Percentiles rank a stretch among this genome's conserved stretches.
These are phyloP conservation scores for Fusarium duplospermum DNA, from an alignment of 2,329 filamentous ascomycete genomes.

Conservation along the genomic window DNA sequence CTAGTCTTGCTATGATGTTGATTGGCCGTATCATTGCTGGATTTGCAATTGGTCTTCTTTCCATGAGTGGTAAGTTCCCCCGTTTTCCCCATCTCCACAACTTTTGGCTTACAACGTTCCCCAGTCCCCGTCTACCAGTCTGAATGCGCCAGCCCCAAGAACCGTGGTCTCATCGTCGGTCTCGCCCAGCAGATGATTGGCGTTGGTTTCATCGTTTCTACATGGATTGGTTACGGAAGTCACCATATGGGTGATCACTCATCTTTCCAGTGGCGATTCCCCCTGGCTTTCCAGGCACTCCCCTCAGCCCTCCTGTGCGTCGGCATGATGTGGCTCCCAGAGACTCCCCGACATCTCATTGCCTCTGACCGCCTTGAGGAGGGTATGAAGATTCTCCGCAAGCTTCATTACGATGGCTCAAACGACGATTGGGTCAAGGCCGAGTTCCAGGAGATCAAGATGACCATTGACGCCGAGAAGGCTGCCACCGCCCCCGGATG, in stretches of 20 bases:
- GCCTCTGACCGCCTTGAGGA: slow-evolving; percentile 55
- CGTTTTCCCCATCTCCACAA: slow-evolving; percentile 46
- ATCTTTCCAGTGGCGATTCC: slow-evolving; percentile 50
- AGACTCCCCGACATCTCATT: slow-evolving; percentile 45
- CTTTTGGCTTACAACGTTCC: slow-evolving; percentile 53
- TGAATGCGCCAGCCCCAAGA: slow-evolving; percentile 40
- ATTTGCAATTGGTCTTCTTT: slow-evolving; percentile 41
- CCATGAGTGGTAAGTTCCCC: slow-evolving; percentile 54
- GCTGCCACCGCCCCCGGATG: slow-evolving; percentile 54
- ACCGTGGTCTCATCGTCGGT: slow-evolving; percentile 59
- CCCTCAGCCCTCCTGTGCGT: slow-evolving; percentile 34
- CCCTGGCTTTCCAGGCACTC: slow-evolving; percentile 40
- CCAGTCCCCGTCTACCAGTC: slow-evolving; percentile 41
- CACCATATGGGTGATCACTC: slow-evolving; percentile 40
- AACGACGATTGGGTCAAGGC: slow-evolving; percentile 67
- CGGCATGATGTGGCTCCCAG: slow-evolving; percentile 43
- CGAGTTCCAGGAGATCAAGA: slow-evolving; percentile 67
- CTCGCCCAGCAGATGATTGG: slow-evolving; percentile 66
- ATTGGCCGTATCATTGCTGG: slow-evolving; percentile 42
- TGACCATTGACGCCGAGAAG: slow-evolving; percentile 59
- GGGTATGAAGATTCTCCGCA: slow-evolving; percentile 53
- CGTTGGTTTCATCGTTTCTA: slow-evolving; percentile 65
- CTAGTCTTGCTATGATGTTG: slow-evolving; percentile 40
- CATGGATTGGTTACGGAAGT: slow-evolving; percentile 52
- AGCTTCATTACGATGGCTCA: slow-evolving; percentile 62